Conservation (phyloP, 441 rosid genomes). For the Bruguiera hainesii region DNA sequence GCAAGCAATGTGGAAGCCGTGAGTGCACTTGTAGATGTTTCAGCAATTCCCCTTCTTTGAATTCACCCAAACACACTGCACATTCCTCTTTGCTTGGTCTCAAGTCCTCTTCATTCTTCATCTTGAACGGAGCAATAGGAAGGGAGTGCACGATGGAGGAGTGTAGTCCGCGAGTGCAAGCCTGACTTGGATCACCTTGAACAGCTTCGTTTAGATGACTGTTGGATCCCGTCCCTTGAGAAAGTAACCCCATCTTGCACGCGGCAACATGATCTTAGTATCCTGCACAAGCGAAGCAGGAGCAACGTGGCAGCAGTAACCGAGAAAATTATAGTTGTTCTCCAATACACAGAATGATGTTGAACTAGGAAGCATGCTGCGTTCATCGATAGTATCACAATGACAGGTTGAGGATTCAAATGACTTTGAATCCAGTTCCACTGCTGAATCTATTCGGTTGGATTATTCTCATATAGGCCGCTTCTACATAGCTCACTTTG, state of each 20-base stretch:
- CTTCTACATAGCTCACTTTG: too few species aligned
- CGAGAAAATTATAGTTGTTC: too few species aligned
- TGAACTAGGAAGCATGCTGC: too few species aligned
- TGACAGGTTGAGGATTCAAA: too few species aligned
- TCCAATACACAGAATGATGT: too few species aligned
- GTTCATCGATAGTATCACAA: too few species aligned
- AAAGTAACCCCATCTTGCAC: background rate
- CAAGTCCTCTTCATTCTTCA: slow-evolving; percentile 14
- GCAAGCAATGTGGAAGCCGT: slow-evolving; percentile 52
- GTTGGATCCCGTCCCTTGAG: slow-evolving; percentile 12
- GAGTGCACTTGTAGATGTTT: slow-evolving; percentile 49
- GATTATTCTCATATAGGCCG: too few species aligned
- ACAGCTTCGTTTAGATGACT: slow-evolving; percentile 14
- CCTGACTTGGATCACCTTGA: slow-evolving; percentile 19
- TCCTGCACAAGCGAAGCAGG: slow-evolving; percentile 18
- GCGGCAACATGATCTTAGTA: slow-evolving; percentile 16
- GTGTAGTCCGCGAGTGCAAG: slow-evolving; percentile 31
- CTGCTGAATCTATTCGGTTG: too few species aligned
- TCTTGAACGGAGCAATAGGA: slow-evolving; percentile 28
- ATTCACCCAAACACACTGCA: slow-evolving; percentile 61
- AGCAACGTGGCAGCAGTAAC: background rate
- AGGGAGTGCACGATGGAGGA: slow-evolving; percentile 24
- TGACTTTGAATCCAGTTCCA: too few species aligned
- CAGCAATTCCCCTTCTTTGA: slow-evolving; percentile 55
- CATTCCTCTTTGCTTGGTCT: slow-evolving; percentile 35